Percentiles rank a stretch among this genome's conserved stretches.
phyloP scores from a whole-genome alignment of 352 stramenopile species.

The Phytopythium boreale region DNA sequence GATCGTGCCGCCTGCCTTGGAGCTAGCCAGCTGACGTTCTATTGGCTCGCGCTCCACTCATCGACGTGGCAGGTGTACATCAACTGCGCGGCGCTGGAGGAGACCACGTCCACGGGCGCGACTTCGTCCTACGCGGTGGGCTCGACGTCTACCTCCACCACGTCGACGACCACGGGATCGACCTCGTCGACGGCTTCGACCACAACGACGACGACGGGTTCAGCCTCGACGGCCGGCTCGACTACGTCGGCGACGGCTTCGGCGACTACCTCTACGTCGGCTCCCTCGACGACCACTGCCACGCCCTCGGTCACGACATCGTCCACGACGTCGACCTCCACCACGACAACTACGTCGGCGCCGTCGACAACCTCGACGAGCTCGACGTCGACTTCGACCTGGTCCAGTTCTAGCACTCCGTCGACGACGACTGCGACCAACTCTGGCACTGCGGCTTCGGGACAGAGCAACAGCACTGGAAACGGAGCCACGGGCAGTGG shows the following conservation, averaged over 20 bases:
- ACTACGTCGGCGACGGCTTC: constrained; percentile 8
- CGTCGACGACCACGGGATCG: constrained; percentile 13
- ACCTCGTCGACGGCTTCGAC: constrained; percentile 12
- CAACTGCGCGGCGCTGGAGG: constrained; percentile 12
- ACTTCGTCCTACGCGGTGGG: constrained; percentile 23
- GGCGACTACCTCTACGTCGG: constrained; percentile 5
- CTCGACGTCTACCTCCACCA: constrained; percentile 15
- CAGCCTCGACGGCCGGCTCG: constrained; percentile 4
- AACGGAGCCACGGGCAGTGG: not conserved
- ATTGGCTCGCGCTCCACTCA: constrained; percentile 44
- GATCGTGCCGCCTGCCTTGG: constrained; percentile 24
- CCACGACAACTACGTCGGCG: not conserved
- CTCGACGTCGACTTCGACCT: not conserved
- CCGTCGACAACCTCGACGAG: not conserved
- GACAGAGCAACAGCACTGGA: constrained; percentile 1
- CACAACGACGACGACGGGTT: constrained; percentile 10
- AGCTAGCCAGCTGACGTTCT: constrained; percentile 27
- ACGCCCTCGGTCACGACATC: constrained; percentile 6
- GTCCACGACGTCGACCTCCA: not conserved
- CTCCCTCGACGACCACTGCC: constrained; percentile 2
- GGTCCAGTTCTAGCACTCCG: not conserved
- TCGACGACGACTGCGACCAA: not conserved
- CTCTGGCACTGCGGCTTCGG: not conserved
- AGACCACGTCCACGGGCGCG: constrained; percentile 16
- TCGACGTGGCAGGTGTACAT: constrained; percentile 31